Evolutionary conservation across 1,284 basidiomycete genomes (phyloP).

Genomic region (Lignosus rhinocerotis): DNA sequence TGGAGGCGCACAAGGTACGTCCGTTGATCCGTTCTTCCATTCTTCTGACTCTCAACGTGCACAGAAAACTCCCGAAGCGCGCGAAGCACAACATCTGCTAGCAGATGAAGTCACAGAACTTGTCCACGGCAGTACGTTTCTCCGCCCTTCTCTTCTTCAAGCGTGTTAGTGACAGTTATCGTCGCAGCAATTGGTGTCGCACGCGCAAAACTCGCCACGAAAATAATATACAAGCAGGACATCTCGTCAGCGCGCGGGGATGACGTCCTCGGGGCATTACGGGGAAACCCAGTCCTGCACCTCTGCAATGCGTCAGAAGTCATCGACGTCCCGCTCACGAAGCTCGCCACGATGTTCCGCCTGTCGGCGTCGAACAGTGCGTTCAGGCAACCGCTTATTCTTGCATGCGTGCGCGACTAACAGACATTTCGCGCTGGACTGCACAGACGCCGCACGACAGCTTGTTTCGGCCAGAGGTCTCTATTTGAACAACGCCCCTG

Average conservation of each 20-base stretch:
- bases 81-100: constrained; percentile 75
- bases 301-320: constrained; percentile 45
- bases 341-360: constrained; percentile 54
- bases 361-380: constrained; percentile 57
- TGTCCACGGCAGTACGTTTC: constrained; percentile 73
- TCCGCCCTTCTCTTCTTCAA: background rate
- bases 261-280: constrained; percentile 57
- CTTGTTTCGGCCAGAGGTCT: constrained; percentile 53
- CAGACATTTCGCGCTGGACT: background rate
- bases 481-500: constrained; percentile 51
- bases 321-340: constrained; percentile 49
- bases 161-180: background rate
- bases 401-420: background rate
- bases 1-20: constrained; percentile 60
- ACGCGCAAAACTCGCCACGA: constrained; percentile 61
- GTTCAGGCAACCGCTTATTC: constrained; percentile 24
- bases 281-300: constrained; percentile 59
- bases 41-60: background rate
- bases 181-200: constrained; percentile 40
- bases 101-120: constrained; percentile 89
- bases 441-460: constrained; percentile 52
- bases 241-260: constrained; percentile 44
- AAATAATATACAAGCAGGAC: constrained; percentile 59
- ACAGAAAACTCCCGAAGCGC: constrained; percentile 56
- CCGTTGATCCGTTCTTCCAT: background rate